Conservation (phyloP, 495 filamentous ascomycete genomes). For the Trichocladium antarcticum region DNA sequence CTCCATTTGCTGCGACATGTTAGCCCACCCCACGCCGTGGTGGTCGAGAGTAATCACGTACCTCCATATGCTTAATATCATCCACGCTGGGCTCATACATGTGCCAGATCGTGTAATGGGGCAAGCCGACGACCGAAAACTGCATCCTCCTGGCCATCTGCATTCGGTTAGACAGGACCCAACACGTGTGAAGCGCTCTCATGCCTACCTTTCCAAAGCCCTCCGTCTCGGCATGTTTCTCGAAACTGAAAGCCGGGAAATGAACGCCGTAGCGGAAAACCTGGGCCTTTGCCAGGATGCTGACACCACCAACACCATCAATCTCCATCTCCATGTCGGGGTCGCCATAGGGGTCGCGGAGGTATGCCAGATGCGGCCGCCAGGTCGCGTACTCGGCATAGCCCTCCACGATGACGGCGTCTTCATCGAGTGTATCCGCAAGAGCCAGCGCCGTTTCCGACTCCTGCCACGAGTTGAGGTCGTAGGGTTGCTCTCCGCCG, state of each 20-base stretch:
- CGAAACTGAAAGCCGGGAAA: constrained; percentile 97
- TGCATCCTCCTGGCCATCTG: constrained; percentile 96
- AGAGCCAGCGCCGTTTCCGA: constrained; percentile 91
- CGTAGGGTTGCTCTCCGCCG: constrained; percentile 96
- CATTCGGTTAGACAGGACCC: constrained; percentile 24
- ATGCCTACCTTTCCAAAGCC: constrained; percentile 89
- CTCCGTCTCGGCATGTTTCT: constrained; percentile 97
- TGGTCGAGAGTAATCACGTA: constrained; percentile 19
- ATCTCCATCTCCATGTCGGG: constrained; percentile 99
- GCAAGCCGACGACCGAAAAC: constrained; percentile 91
- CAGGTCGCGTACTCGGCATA: constrained; percentile 99
- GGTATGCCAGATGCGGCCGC: constrained; percentile 93
- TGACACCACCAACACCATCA: constrained; percentile 93
- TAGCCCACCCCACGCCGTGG: constrained; percentile 10
- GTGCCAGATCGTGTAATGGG: constrained; percentile 99
- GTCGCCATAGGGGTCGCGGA: constrained; percentile 94
- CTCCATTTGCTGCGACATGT: constrained; percentile 62
- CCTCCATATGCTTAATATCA: constrained; percentile 93
- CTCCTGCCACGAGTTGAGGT: constrained; percentile 99
- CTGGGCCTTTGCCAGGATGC: constrained; percentile 89
- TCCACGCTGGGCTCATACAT: constrained; percentile 96
- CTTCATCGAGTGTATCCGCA: constrained; percentile 91
- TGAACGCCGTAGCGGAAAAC: constrained; percentile 93
- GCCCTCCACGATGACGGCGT: constrained; percentile 97
- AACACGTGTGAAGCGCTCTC: not conserved